Base-by-base conservation (phyloP, 2,329 filamentous ascomycete species). In the Tolypocladium tropicale region DNA sequence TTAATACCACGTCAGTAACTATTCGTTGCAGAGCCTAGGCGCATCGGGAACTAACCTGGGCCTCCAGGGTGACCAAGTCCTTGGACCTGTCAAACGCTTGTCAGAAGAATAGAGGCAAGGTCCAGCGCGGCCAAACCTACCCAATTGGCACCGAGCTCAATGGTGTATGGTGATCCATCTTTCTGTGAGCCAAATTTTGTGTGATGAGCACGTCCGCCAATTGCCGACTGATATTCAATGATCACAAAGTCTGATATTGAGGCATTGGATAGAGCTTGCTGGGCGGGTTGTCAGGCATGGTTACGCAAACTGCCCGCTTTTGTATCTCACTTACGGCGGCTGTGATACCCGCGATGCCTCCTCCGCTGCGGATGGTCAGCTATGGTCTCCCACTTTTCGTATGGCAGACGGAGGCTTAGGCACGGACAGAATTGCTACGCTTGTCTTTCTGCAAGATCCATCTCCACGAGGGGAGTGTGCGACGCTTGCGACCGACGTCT, bases 61-160 rank as follows among this genome's bases (percentile, higher is more conserved):
- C 63, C 62, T 6, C 67, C 66, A 3, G 60, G 57, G 7, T 58
- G 60, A 1, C 65, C 55, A 41, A 63, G 23, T 4, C 62, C 62
- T 57, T 61, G 59, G n/a, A 64, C 59, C 62, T 63, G 49, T n/a
- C 6, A 62, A 60, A 5, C 65, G 65, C 0, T 66, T 57, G 3
- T 53, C 12, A 34, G 60, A n/a, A 56, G 56, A 9, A 18, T 4
- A 2, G 60, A 55, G 0, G 58, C 62, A 6, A 70, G 65, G 28
- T 16, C n/a, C 10, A 16, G 16, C 4, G 37, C 7, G 25, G n/a
- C 14, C 14, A 14, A n/a, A 52, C 58, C 30, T 25, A 76, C 66
- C 85, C 85, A 89, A 59, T 88, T 89, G 7, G 85, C 85, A 2
- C 85, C 85, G 0, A 85, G 70, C 65, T 88, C 85, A 11, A 89